A percentile compares a stretch with the other conserved stretches of the same genome.
These are phyloP conservation scores for Sclerotiophoma versabilis DNA, from an alignment of 2,329 filamentous ascomycete species.

Conservation along the genomic window DNA sequence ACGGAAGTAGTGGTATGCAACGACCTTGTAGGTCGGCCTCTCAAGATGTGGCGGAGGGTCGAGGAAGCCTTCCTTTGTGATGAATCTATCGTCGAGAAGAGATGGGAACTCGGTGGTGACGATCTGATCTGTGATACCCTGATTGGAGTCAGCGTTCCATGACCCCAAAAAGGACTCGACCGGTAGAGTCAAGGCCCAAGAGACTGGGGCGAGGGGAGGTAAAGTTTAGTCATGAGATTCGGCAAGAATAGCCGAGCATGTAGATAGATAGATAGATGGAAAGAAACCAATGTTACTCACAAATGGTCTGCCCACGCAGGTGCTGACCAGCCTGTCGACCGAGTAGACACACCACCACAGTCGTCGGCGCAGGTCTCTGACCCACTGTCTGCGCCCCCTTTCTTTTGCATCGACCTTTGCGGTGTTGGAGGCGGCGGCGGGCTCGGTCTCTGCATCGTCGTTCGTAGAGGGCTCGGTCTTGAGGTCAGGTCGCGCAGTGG, in stretches of 20 bases:
- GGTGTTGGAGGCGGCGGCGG: conserved; percentile 29
- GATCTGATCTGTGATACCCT: conserved; percentile 87
- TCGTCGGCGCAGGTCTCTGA: conserved; percentile 82
- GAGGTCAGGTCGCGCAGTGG: conserved; percentile 14
- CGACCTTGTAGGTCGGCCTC: conserved; percentile 84
- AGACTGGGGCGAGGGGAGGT: neutral
- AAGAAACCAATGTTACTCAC: conserved; percentile 51
- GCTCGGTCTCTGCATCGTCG: conserved; percentile 18
- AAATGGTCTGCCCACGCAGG: conserved; percentile 90
- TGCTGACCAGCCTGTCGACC: conserved; percentile 91
- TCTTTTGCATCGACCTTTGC: conserved; percentile 60
- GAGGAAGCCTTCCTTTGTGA: conserved; percentile 78
- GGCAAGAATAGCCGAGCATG: too few species aligned
- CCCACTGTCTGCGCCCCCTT: conserved; percentile 77
- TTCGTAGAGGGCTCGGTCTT: conserved; percentile 44
- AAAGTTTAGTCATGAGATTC: too few species aligned
- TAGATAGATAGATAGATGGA: too few species aligned
- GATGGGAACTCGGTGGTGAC: conserved; percentile 96
- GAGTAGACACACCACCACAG: conserved; percentile 99
- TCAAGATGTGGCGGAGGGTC: conserved; percentile 64
- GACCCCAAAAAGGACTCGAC: neutral
- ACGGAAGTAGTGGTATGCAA: conserved; percentile 91
- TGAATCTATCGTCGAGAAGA: conserved; percentile 83
- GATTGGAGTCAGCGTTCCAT: conserved; percentile 14
- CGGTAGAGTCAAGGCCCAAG: too few species aligned